These are phyloP conservation scores for Thalassiosira exigua DNA, from an alignment of 352 stramenopile species.

Conservation along the genomic window DNA sequence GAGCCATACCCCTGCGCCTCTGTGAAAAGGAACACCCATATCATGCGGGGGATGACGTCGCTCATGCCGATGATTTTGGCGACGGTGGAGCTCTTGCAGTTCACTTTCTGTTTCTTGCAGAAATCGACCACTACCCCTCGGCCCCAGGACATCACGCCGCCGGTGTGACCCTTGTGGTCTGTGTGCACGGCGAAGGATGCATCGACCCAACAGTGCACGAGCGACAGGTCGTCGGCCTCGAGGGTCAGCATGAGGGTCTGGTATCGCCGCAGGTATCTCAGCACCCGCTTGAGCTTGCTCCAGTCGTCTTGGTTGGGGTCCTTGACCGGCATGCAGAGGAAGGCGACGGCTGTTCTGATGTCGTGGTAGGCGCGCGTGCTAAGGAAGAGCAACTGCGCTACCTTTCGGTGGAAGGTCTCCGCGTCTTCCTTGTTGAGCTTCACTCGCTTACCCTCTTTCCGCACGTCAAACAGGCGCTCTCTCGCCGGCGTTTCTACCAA, in stretches of 20 bases:
- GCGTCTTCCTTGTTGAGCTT: slow-evolving; percentile 18
- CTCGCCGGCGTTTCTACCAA: background rate
- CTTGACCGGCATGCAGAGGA: slow-evolving; percentile 48
- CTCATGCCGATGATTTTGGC: too few relatives aligned
- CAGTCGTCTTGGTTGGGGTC: slow-evolving; percentile 42
- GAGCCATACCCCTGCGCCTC: slow-evolving; percentile 32
- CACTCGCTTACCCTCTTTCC: background rate
- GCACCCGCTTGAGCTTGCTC: slow-evolving; percentile 37
- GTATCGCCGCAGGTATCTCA: slow-evolving; percentile 44
- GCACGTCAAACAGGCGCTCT: slow-evolving; percentile 19
- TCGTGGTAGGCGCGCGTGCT: slow-evolving; percentile 30
- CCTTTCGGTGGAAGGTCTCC: slow-evolving; percentile 18
- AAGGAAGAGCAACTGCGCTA: slow-evolving; percentile 46
- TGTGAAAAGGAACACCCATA: slow-evolving; percentile 37
- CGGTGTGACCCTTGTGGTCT: slow-evolving; percentile 3
- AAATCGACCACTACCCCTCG: background rate
- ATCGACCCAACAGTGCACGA: slow-evolving; percentile 16
- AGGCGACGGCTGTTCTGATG: slow-evolving; percentile 38
- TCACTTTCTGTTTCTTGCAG: slow-evolving; percentile 1
- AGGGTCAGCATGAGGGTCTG: slow-evolving; percentile 20
- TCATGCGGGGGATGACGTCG: background rate
- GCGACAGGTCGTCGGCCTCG: background rate
- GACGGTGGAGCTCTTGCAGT: background rate
- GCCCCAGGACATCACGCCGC: background rate
- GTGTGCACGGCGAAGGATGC: slow-evolving; percentile 12